Evolutionary conservation across 2,329 filamentous ascomycete genomes (phyloP), one percentile per base, ranked within the genome.

Genomic region (Aspergillus sp.): DNA sequence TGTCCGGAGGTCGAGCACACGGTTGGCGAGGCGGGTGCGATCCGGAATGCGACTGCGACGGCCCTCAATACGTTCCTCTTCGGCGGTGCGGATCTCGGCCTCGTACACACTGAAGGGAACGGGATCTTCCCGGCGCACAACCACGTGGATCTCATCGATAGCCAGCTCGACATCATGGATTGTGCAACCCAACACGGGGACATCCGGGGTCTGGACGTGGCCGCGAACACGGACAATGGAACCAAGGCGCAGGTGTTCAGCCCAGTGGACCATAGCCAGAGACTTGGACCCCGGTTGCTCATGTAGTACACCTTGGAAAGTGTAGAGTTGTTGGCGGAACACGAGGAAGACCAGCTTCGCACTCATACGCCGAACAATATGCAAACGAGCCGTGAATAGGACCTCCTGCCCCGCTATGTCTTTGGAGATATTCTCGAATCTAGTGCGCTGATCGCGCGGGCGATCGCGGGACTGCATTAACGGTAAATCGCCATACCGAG

Each of bases 1-100:
- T n/a, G 90, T 90, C 43, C 90, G 81, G 45, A 95, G 74, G 68
- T 91, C 90, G 41, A 95, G 80, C 50, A 95, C 81, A 45, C 90
- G 84, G 65, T 90, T 90, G 48, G 79, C 76, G 56, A 90, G 75
- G 50, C 90, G 86, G 35, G 86, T 85, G 49, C 86, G 79, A 57
- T 88, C 85, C 2, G 83, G 79, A 43, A 88, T 80, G 58, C 82
- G 80, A 57, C 77, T 78, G 46, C 78, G 78, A 45, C 71, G 73
- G 47, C 78, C 79, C 48, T 84, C 70, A 13, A 74, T 74, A 6
- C 74, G 70, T 43, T 82, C 74, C 19, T 79, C 75, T 43, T 82
- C 79, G 10, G 74, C 72, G 43, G 77, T 78, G 49, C 70, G 71
- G 49, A 85, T 77, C 58, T 86, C 83, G 12, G 82, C 83, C 67